Evolutionary conservation across 2,329 filamentous ascomycete genomes (phyloP), one percentile per base, ranked within the genome.

Genomic region (Aspergillus sergii): DNA sequence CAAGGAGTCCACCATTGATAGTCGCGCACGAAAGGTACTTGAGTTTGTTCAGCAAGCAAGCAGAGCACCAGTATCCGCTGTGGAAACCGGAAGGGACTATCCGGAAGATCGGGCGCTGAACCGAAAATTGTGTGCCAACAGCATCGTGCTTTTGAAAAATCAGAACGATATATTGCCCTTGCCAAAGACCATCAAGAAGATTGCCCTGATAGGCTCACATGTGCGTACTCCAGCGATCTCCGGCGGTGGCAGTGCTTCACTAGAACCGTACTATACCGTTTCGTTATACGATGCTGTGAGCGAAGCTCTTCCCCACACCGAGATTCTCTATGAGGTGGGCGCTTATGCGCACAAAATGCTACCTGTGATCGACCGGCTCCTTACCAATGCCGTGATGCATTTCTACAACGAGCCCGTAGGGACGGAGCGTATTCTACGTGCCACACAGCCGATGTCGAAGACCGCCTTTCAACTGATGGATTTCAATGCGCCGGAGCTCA

Each of bases 391-490:
- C 1, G 64, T 76, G 21, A 69, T 71, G 26, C 55, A 62, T 3
- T 68, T 71, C 57, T 69, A 66, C 50, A 65, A 66, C 32, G 66
- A 68, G 41, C 66, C 68, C 8, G 48, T 61, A 9, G 66, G 61
- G n/a, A 66, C 69, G 36, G 65, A 73, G 43, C 66, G 73, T 36
- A 36, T 19, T 7, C 39, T 67, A 21, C 63, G 67, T 54, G 63
- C 62, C 48, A 68, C 67, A 5, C 68, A 71, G 53, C 60, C 64
- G 30, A 60, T 71, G 21, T 57, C 60, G 14, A 79, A 76, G 41
- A 79, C 73, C 0, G 76, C 77, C 32, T 80, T 80, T 59, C 70
- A 68, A 45, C 76, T 81, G 60, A 71, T 68, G 67, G 68, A 71
- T 61, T 69, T 67, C 55, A 75, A 79, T 14, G 66, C 83, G 1